phyloP scores from a whole-genome alignment of 2,329 filamentous ascomycete species.

The Neonectria hederae region DNA sequence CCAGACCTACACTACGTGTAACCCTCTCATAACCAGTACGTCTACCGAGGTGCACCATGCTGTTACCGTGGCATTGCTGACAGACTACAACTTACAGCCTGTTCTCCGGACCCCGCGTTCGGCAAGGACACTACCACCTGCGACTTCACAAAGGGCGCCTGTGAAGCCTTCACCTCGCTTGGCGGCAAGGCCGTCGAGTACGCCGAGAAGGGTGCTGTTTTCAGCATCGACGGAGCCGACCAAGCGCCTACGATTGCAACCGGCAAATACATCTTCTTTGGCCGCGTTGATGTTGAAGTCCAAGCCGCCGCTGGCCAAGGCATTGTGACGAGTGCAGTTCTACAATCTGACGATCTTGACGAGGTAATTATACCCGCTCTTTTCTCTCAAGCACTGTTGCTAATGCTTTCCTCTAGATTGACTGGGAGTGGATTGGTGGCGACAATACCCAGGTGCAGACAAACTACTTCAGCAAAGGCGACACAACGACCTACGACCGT shows the following conservation, averaged over 20 bases:
- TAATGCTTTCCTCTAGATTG: constrained; percentile 63
- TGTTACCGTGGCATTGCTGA: too few relatives aligned
- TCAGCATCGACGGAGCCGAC: constrained; percentile 65
- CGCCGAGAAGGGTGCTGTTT: constrained; percentile 43
- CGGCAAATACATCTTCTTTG: constrained; percentile 88
- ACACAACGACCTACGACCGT: constrained; percentile 75
- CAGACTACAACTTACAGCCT: constrained; percentile 47
- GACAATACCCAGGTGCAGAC: constrained; percentile 77
- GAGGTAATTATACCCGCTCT: constrained; percentile 44
- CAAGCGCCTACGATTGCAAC: constrained; percentile 71
- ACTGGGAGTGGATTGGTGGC: constrained; percentile 84
- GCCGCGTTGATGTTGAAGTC: constrained; percentile 74
- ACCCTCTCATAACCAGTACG: neutral
- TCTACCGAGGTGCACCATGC: neutral
- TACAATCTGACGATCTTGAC: constrained; percentile 80
- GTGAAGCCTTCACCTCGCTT: constrained; percentile 46
- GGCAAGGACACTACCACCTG: constrained; percentile 65
- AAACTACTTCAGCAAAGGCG: constrained; percentile 84
- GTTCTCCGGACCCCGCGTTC: constrained; percentile 72
- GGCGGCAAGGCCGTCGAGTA: constrained; percentile 41
- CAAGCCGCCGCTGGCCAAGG: constrained; percentile 77
- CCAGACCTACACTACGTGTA: neutral
- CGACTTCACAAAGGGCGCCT: constrained; percentile 73
- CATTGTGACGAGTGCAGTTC: constrained; percentile 79
- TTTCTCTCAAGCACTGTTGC: neutral